Conservation (phyloP, 2,329 filamentous ascomycete genomes). For the Colletotrichum agaves region DNA sequence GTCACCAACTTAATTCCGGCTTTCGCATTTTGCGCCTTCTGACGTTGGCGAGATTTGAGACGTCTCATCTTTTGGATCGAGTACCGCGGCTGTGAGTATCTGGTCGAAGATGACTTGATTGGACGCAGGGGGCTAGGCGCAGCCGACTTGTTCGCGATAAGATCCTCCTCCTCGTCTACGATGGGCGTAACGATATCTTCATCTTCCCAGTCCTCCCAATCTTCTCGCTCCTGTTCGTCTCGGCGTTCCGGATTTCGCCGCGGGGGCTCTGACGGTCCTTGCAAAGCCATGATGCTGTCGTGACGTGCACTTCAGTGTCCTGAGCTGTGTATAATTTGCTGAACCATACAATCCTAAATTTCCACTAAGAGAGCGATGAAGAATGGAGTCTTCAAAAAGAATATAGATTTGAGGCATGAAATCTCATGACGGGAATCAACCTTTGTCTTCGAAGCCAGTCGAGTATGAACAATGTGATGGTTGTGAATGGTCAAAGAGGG, state of each 20-base stretch:
- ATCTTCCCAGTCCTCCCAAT: constrained; percentile 67
- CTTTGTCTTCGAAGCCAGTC: constrained; percentile 22
- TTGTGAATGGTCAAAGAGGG: neutral
- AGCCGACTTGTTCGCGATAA: constrained; percentile 39
- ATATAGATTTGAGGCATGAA: neutral
- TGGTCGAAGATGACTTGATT: constrained; percentile 27
- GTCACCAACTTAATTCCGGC: constrained; percentile 77
- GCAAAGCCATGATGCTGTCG: constrained; percentile 20
- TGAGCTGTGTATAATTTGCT: too few species aligned
- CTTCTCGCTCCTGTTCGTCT: constrained; percentile 45
- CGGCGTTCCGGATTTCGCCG: constrained; percentile 3
- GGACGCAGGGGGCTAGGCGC: constrained; percentile 30
- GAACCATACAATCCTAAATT: neutral
- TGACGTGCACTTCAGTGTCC: neutral
- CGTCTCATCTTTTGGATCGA: constrained; percentile 56
- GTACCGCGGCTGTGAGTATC: constrained; percentile 41
- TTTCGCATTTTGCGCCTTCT: constrained; percentile 69
- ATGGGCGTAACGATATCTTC: constrained; percentile 56
- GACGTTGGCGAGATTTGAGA: constrained; percentile 68
- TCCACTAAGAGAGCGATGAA: neutral
- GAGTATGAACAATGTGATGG: constrained; percentile 5
- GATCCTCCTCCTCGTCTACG: constrained; percentile 50
- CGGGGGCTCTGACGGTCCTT: neutral
- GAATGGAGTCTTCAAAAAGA: neutral
- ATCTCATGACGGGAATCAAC: neutral